A percentile compares a stretch with the other conserved stretches of the same genome.
phyloP scores from a whole-genome alignment of 169 alveolate genomes.

The Plasmodium coatneyi region DNA sequence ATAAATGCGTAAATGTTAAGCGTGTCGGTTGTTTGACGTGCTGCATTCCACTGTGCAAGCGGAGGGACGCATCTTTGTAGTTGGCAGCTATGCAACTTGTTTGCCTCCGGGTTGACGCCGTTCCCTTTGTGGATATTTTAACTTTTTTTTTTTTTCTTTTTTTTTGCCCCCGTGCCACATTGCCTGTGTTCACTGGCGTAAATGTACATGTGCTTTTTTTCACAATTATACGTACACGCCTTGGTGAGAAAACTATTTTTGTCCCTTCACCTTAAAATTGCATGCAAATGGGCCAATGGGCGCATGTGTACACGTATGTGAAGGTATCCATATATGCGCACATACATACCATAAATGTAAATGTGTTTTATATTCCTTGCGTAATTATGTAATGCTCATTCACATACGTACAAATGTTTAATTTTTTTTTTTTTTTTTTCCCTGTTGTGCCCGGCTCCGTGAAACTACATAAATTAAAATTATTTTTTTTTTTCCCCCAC shows the following conservation, averaged over 20 bases:
- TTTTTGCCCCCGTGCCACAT: not conserved
- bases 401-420: not conserved
- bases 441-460: not conserved
- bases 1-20: no score
- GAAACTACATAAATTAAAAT: not conserved
- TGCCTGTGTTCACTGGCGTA: not conserved
- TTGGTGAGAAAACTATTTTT: no score
- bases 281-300: not conserved
- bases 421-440: no score
- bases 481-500: not conserved
- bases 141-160: not conserved
- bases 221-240: not conserved
- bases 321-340: not conserved
- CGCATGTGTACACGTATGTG: not conserved
- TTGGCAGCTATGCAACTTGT: not conserved
- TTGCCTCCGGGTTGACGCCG: not conserved
- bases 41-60: not conserved
- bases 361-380: not conserved
- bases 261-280: not conserved
- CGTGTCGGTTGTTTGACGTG: not conserved
- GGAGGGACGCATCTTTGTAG: not conserved
- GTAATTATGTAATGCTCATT: not conserved
- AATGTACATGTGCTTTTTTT: not conserved
- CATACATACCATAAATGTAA: not conserved
- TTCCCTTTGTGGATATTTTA: not conserved